phyloP scores from a whole-genome alignment of 2,329 filamentous ascomycete species.

The Pestalotiopsis sp. region DNA sequence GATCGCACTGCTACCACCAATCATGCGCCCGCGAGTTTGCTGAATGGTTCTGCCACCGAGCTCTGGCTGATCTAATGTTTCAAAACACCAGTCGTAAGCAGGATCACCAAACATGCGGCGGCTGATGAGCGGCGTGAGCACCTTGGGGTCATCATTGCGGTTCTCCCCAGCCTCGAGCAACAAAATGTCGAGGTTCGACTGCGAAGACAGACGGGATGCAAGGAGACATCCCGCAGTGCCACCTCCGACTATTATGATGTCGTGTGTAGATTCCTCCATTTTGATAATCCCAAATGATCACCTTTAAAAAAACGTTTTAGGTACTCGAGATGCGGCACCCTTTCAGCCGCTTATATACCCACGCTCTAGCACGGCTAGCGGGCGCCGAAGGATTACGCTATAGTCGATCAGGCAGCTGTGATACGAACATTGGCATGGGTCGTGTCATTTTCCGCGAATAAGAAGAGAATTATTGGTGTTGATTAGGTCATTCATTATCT shows the following conservation, averaged over 20 bases:
- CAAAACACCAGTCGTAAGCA: neutral
- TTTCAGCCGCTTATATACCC: neutral
- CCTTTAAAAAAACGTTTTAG: neutral
- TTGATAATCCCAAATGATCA: neutral
- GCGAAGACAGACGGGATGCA: neutral
- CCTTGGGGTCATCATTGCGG: neutral
- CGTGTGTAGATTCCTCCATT: neutral
- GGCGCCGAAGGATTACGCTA: neutral
- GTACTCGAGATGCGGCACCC: neutral
- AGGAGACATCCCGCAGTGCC: neutral
- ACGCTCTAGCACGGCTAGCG: neutral
- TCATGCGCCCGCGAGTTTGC: conserved; percentile 11
- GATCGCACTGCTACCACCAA: conserved; percentile 19
- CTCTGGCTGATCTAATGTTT: neutral
- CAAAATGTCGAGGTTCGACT: neutral
- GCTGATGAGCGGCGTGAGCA: neutral
- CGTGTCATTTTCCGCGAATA: neutral
- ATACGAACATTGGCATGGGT: neutral
- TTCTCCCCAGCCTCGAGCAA: neutral
- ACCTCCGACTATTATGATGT: conserved; percentile 1
- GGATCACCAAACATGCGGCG: neutral
- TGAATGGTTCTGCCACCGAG: neutral
- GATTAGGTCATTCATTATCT: neutral
- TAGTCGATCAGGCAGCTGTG: neutral
- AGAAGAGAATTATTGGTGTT: neutral